Base-by-base conservation (phyloP, 306 rosid genomes). In the Acacia melanoxylon region DNA sequence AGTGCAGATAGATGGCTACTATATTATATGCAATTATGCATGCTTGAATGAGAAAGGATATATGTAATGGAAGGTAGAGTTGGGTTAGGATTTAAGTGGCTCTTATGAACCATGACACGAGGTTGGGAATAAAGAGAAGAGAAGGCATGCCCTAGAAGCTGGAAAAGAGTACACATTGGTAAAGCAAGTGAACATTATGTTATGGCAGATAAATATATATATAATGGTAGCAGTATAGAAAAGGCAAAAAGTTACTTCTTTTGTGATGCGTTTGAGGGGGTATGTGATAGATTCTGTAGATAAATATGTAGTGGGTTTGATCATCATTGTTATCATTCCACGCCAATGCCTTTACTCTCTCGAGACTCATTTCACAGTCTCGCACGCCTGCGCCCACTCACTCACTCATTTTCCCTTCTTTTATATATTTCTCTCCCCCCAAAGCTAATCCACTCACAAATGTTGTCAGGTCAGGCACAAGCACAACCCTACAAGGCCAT, bases 301-400 rank as follows among this genome's bases (percentile, higher is more conserved):
- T 8, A 9, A n/a, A 20, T 20, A 22, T 4, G 29, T 82, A 90
- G 97, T 91, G 95, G 90, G 91, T 86, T 93, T 86, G 90, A 93
- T 93, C 82, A 91, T 85, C 85, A 77, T 87, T 4, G 10, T 61
- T 4, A 25, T 61, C 35, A 66, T 91, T 82, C 86, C 99, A 93
- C 94, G 99, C 98, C 95, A 97, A 94, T 91, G 95, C 98, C 31
- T 46, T 63, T 70, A 9, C 87, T 77, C 83, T 84, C 79, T 84
- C 81, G 71, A 59, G 81, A 76, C 86, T 84, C 91, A 89, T 76
- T 85, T 84, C 91, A 88, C 93, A 90, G 75, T 74, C 81, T 81
- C 88, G 90, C 98, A 93, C 95, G 93, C 97, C 94, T 90, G 89
- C 93, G 88, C 93, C 98, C 94, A 93, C 98, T 74, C 31, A 58